phyloP scores from a whole-genome alignment of 441 rosid genomes.

The Flueggea neowawraea region DNA sequence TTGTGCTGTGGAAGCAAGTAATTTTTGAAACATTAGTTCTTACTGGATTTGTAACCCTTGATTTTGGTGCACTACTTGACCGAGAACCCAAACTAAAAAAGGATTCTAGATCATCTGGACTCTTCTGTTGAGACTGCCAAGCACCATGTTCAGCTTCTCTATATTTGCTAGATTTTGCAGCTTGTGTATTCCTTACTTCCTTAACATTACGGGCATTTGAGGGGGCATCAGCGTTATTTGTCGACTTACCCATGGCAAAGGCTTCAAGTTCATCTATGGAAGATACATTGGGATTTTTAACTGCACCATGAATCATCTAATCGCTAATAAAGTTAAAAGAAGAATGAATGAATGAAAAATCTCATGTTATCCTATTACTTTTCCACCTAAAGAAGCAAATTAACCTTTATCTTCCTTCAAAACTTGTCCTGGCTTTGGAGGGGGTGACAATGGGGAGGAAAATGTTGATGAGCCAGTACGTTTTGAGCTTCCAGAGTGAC shows the following conservation, averaged over 20 bases:
- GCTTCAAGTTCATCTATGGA: conserved; percentile 73
- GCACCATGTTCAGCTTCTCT: conserved; percentile 55
- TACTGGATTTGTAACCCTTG: conserved; percentile 52
- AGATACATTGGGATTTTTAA: conserved; percentile 42
- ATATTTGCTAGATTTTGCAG: conserved; percentile 34
- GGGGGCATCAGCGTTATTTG: conserved; percentile 27
- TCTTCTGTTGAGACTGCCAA: conserved; percentile 28
- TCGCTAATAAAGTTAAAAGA: conserved; percentile 8
- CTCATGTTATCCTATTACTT: conserved; percentile 2
- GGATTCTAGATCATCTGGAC: conserved; percentile 63
- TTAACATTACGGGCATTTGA: conserved; percentile 26
- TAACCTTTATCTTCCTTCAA: conserved; percentile 55
- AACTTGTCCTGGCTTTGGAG: conserved; percentile 64
- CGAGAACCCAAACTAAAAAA: conserved; percentile 45
- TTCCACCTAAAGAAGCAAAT: conserved; percentile 18
- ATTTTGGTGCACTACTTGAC: conserved; percentile 76
- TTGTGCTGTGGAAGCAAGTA: background rate
- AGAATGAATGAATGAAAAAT: conserved; percentile 8
- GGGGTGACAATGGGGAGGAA: conserved; percentile 55
- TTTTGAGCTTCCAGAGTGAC: conserved; percentile 30
- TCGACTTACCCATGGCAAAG: conserved; percentile 56
- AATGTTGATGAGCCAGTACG: conserved; percentile 26
- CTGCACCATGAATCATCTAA: conserved; percentile 36
- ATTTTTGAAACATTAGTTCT: conserved; percentile 20
- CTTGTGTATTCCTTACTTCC: conserved; percentile 19